Conservation (phyloP, 768 basidiomycete genomes). For the Russula dissimulans region DNA sequence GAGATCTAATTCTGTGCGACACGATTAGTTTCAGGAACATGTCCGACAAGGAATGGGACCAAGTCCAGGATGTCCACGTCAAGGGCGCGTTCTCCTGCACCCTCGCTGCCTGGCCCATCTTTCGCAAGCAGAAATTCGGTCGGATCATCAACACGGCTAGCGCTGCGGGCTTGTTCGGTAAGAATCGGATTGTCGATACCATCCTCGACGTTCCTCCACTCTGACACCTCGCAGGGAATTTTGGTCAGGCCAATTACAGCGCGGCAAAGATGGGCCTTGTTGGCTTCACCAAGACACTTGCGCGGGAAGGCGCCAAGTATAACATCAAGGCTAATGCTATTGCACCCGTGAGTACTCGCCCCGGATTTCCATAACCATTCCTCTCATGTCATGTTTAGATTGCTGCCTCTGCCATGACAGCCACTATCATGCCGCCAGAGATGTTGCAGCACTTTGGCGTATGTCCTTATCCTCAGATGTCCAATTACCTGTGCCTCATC, state of each 20-base stretch:
- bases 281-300: slow-evolving; percentile 87
- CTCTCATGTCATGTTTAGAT: slow-evolving; percentile 37
- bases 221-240: slow-evolving; percentile 51
- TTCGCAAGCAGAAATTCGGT: slow-evolving; percentile 92
- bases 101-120: slow-evolving; percentile 93
- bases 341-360: slow-evolving; percentile 58
- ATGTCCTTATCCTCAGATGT: neutral
- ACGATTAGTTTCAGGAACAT: slow-evolving; percentile 84
- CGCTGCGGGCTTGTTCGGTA: slow-evolving; percentile 89
- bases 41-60: slow-evolving; percentile 91
- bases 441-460: slow-evolving; percentile 83
- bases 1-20: neutral
- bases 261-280: slow-evolving; percentile 97
- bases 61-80: slow-evolving; percentile 80
- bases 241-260: slow-evolving; percentile 96
- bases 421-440: slow-evolving; percentile 89
- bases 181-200: neutral
- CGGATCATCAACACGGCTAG: slow-evolving; percentile 92
- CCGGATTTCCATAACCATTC: neutral
- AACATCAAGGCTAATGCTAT: slow-evolving; percentile 80
- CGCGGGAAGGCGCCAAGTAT: slow-evolving; percentile 87
- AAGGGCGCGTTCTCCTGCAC: slow-evolving; percentile 91
- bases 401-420: slow-evolving; percentile 96
- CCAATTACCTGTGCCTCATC: neutral
- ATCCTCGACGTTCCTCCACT: neutral